Base-by-base conservation (phyloP, 306 rosid genomes). In the Malus fusca region DNA sequence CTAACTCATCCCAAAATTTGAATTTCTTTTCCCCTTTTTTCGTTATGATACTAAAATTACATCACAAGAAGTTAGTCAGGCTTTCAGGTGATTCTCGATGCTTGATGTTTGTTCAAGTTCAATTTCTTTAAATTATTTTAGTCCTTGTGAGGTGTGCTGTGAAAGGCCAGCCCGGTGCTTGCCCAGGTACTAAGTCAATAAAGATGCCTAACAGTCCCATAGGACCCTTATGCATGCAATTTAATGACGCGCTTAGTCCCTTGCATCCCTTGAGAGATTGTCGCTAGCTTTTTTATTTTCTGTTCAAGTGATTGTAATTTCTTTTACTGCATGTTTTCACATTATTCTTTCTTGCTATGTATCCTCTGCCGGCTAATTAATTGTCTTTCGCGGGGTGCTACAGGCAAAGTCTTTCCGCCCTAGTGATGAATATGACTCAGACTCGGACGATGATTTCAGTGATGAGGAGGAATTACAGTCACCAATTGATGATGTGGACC, bases 401-500 rank as follows among this genome's bases (percentile, higher is more conserved):
- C 75, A 96, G 99, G 91, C 97, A 2, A 96, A 84, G 84, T 88
- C 98, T 78, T 96, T 96, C 74, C 90, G 91, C 52, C 91, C 91
- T 13, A 58, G 40, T 68, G 97, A 90, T 5, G 84, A 75, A 5
- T 86, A 85, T 4, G 96, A 92, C 17, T 93, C 90, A 0, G 93
- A 96, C 79, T 87, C 97, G 0, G 99, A 92, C 69, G 98, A 96
- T 37, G 98, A 90, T 73, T 96, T 79, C 68, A 92, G 96, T 71
- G 99, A 96, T 53, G 98, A 96, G 66, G 99, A 96, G 82, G 99
- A 90, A 87, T 85, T 92, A 86, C 99, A 96, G 78, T 96, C 99
- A 12, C 99, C 99, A 55, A 88, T 96, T 66, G 99, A 96, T 31
- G 99, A 96, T 26, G 93, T 96, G 80, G 99, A 96, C 87, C 99